Percentiles rank a stretch among this genome's conserved stretches.
Conservation (phyloP, 352 stramenopile species). For the Phytopythium sindhum region DNA sequence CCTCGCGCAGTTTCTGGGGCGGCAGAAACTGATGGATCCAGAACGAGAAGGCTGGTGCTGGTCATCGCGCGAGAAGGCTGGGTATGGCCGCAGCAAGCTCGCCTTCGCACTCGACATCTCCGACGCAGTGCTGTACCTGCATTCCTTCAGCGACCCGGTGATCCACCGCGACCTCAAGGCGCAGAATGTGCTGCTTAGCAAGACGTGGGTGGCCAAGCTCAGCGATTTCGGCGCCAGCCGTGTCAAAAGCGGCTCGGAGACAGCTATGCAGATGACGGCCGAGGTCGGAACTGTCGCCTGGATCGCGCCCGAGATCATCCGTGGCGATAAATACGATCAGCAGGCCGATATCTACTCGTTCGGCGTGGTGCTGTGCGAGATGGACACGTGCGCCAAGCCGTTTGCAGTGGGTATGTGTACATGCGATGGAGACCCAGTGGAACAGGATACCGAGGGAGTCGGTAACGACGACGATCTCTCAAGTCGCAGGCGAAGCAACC, state of each 20-base stretch:
- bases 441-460: slow-evolving; percentile 7
- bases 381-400: slow-evolving; percentile 45
- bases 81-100: slow-evolving; percentile 24
- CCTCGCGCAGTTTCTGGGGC: slow-evolving; percentile 24
- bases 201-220: slow-evolving; percentile 44
- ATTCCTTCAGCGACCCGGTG: slow-evolving; percentile 33
- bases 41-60: slow-evolving; percentile 31
- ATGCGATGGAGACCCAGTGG: slow-evolving; percentile 2
- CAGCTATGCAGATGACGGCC: slow-evolving; percentile 30
- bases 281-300: slow-evolving; percentile 54
- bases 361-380: slow-evolving; percentile 43
- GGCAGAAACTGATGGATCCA: slow-evolving; percentile 22
- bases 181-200: slow-evolving; percentile 52
- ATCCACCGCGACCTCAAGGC: slow-evolving; percentile 63
- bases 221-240: slow-evolving; percentile 62
- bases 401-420: slow-evolving; percentile 24
- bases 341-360: slow-evolving; percentile 60
- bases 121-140: slow-evolving; percentile 38
- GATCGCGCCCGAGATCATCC: slow-evolving; percentile 56
- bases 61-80: slow-evolving; percentile 17
- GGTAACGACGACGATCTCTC: background rate
- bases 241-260: slow-evolving; percentile 18
- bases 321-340: slow-evolving; percentile 40
- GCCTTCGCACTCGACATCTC: slow-evolving; percentile 32
- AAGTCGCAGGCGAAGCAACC: background rate